These are phyloP conservation scores for Ceratocystis eucalypticola DNA, from an alignment of 2,329 filamentous ascomycete species.

Conservation along the genomic window DNA sequence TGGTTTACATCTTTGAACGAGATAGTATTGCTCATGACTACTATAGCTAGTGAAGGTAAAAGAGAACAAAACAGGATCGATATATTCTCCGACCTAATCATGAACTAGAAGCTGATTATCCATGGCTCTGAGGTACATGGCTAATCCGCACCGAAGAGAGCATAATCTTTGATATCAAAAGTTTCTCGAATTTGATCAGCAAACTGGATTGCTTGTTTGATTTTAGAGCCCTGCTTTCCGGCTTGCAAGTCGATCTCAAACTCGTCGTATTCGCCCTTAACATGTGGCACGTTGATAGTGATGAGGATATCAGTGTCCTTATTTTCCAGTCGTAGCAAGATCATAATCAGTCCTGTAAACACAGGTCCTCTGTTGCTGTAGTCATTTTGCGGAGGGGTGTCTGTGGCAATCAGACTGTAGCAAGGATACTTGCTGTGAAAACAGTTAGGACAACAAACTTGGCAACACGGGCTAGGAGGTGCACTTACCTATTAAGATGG, in stretches of 20 bases:
- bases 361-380: slow-evolving; percentile 34
- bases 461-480: not conserved
- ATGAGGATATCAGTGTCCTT: slow-evolving; percentile 71
- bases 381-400: slow-evolving; percentile 31
- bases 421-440: slow-evolving; percentile 35
- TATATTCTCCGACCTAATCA: slow-evolving; percentile 20
- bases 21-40: too few relatives aligned
- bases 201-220: slow-evolving; percentile 56
- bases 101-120: not conserved
- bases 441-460: not conserved
- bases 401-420: slow-evolving; percentile 57
- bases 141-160: slow-evolving; percentile 43
- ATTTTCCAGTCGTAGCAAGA: slow-evolving; percentile 61
- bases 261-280: slow-evolving; percentile 58
- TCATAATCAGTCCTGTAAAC: slow-evolving; percentile 64
- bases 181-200: slow-evolving; percentile 54
- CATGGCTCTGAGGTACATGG: too few relatives aligned
- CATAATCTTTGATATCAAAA: slow-evolving; percentile 71
- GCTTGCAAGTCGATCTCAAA: slow-evolving; percentile 56
- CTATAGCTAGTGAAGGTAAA: too few relatives aligned
- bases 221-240: slow-evolving; percentile 52
- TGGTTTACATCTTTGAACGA: too few relatives aligned
- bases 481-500: slow-evolving; percentile 37
- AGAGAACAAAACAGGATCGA: too few relatives aligned
- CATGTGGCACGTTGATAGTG: slow-evolving; percentile 77